Base-by-base conservation (phyloP, 2,329 filamentous ascomycete species). In the Rhynchosporium graminicola region DNA sequence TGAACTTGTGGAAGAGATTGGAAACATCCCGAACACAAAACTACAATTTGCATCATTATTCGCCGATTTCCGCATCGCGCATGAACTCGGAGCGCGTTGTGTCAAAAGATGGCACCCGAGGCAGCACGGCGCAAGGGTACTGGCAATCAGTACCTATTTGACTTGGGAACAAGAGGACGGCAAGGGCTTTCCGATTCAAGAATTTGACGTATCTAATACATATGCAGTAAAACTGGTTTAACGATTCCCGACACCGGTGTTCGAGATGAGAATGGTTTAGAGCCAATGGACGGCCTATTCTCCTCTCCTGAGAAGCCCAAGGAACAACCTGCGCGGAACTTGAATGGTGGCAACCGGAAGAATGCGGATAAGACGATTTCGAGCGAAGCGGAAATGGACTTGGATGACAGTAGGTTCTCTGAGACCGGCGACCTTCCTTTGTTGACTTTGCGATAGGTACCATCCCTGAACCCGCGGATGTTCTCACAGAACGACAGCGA, bases 221-320 rank as follows among this genome's bases (percentile, higher is more conserved):
- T 20, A 26, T 7, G 56, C 69, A 97, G 94, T 70, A 96, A 96
- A 83, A 99, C 95, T 0, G 95, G 95, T 50, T 84, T 96, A 31
- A 89, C 87, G 0, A 77, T 98, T 38, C 85, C 87, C 71, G 91
- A 97, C 72, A 86, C 81, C 60, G 91, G 91, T 58, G 80, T 87
- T 64, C 89, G 92, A 77, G 94, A 98, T 77, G 92, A 96, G 75
- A 82, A 97, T 81, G 95, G 94, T 76, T 87, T 99, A 80, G 92
- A 97, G 74, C 89, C 91, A 42, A 83, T 97, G 63, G 90, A 94
- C 42, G 86, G 86, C 68, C 86, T 98, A 68, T 97, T 97, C 76
- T 97, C 93, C 8, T 97, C 93, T 26, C 92, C 93, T 13, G 84
- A 86, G 68, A 90, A 87, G 71, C 78, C 69, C 3, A 67, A 61